phyloP scores from a whole-genome alignment of 345 rosid genomes.

The Geranium brycei region DNA sequence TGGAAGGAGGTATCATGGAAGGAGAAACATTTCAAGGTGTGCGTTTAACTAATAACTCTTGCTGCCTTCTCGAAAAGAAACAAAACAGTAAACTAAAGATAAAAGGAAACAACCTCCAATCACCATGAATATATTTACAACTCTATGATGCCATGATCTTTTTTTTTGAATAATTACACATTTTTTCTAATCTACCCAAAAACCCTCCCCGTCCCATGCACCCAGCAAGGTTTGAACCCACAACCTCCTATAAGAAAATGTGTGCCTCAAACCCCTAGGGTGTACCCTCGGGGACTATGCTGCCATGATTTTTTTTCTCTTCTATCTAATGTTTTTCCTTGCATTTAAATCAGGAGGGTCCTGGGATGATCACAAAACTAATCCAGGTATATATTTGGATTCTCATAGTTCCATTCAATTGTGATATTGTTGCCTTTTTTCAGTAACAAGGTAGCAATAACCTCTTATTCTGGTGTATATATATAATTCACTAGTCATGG shows the following conservation, averaged over 20 bases:
- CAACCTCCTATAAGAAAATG: too few species aligned
- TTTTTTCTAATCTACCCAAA: too few species aligned
- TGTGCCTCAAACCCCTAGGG: too few species aligned
- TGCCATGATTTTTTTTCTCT: neutral
- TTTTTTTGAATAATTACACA: too few species aligned
- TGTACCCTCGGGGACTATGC: too few species aligned
- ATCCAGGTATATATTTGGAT: slow-evolving; percentile 32
- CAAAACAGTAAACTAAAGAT: neutral
- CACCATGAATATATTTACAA: too few species aligned
- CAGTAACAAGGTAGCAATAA: neutral
- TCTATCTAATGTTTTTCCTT: neutral
- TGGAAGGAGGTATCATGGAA: slow-evolving; percentile 46
- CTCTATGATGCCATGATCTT: neutral
- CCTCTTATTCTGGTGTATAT: neutral
- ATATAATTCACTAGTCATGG: too few species aligned
- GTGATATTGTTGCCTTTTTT: neutral
- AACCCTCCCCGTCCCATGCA: too few species aligned
- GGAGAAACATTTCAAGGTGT: slow-evolving; percentile 41
- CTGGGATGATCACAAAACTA: slow-evolving; percentile 44
- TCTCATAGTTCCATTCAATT: neutral
- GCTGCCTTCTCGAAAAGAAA: neutral
- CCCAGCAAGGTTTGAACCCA: too few species aligned
- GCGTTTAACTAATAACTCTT: neutral
- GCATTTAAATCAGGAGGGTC: slow-evolving; percentile 21
- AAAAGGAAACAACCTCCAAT: neutral